Base-by-base conservation (phyloP, 371 early-diverging fungal genomes). In the Blakeslea trispora region DNA sequence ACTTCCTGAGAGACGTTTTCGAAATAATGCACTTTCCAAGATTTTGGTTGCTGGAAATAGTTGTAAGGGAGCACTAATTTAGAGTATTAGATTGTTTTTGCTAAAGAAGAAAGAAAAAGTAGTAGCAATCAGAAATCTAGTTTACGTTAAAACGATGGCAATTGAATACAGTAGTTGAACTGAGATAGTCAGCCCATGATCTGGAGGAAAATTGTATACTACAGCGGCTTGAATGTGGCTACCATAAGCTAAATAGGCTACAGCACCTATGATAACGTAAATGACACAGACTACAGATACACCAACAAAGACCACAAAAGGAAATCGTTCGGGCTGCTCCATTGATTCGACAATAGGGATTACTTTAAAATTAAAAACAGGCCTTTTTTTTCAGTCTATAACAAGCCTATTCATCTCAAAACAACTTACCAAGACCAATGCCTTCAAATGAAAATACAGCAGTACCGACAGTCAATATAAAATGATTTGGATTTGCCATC, bases 401-500 rank as follows among this genome's bases (percentile, higher is more conserved):
- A 28, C 3, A 28, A 28, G n/a, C n/a, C n/a, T n/a, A n/a, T n/a
- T n/a, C n/a, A n/a, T n/a, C n/a, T n/a, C n/a, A n/a, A 28, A 5
- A n/a, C 5, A 23, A 17, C 17, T 3, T 55, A 61, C 55, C 61
- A 49, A 60, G 23, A 4, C 90, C 87, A 58, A 90, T 85, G 31
- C 92, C 91, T 66, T 92, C 92, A 63, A 89, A 92, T 0, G 89
- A 84, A 68, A 87, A 92, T 44, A 87, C 79, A 23, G 90, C 85
- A 7, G 91, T 91, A 19, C 91, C 90, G 55, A 90, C 81, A 68
- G 88, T 87, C 18, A 91, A 71, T 5, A 85, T 79, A 64, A 90
- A 87, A 32, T 75, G 69, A 23, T 75, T 63, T 15, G 62, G 48
- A 66, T 90, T 89, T 60, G 88, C 72, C 53, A 73, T 64, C 1